Percentiles rank a stretch among this genome's conserved stretches.
phyloP scores from a whole-genome alignment of 2,329 filamentous ascomycete genomes.

The Nigrograna mackinnonii region DNA sequence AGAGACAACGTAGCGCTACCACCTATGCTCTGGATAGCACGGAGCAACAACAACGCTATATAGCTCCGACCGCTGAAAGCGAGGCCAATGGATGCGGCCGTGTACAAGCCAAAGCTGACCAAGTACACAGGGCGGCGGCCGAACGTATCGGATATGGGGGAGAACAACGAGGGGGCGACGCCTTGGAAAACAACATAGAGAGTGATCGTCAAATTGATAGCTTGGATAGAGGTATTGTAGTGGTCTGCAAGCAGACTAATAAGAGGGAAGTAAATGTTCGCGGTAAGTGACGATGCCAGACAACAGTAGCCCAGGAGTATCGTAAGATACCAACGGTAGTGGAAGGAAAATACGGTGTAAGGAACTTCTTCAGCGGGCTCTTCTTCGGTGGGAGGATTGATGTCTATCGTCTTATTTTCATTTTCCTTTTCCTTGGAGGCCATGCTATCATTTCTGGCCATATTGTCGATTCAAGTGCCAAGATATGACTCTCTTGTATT shows the following conservation, averaged over 20 bases:
- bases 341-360: too few species aligned
- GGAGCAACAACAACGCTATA: conserved; percentile 37
- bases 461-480: too few species aligned
- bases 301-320: too few species aligned
- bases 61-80: conserved; percentile 34
- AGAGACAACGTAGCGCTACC: conserved; percentile 55
- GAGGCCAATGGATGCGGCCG: conserved; percentile 36
- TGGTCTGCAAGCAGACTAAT: conserved; percentile 36
- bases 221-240: conserved; percentile 44
- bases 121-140: conserved; percentile 57
- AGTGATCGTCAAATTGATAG: conserved; percentile 56
- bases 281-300: too few species aligned
- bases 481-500: too few species aligned
- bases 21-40: conserved; percentile 43
- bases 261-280: conserved; percentile 44
- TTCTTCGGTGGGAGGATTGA: too few species aligned
- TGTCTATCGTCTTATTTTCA: too few species aligned
- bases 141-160: conserved; percentile 54
- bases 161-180: conserved; percentile 56
- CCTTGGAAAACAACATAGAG: conserved; percentile 55
- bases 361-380: too few species aligned
- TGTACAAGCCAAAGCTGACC: conserved; percentile 38
- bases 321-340: too few species aligned
- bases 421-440: too few species aligned
- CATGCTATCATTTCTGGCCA: too few species aligned